Evolutionary conservation across 73 alveolate species (phyloP).

Genomic region (Breviolum minutum): DNA sequence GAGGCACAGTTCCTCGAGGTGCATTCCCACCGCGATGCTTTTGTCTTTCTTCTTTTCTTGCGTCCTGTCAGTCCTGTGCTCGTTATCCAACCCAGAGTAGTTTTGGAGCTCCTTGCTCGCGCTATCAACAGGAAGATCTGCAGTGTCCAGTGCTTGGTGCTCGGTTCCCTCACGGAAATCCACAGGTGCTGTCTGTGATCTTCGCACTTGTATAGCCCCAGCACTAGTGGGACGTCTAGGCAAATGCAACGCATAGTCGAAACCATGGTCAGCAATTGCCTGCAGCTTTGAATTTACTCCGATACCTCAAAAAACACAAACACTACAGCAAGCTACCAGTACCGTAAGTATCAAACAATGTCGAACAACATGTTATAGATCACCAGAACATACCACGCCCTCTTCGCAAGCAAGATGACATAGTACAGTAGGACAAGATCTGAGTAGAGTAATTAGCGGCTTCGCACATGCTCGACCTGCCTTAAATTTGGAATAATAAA

Average conservation of each 20-base stretch:
- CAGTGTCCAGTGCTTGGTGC: background rate
- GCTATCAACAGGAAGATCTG: background rate
- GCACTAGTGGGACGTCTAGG: conserved; percentile 10
- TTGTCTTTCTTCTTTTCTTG: background rate
- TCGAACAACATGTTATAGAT: background rate
- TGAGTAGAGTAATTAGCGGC: too few species aligned
- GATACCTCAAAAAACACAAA: background rate
- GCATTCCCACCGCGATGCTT: background rate
- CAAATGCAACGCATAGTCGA: background rate
- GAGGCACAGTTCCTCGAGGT: conserved; percentile 19
- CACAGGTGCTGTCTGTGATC: conserved; percentile 22
- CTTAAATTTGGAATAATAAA: background rate
- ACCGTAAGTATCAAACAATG: background rate
- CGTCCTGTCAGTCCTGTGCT: background rate
- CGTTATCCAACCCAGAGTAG: background rate
- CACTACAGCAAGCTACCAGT: background rate
- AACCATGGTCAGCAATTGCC: conserved; percentile 3
- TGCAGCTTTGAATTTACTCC: background rate
- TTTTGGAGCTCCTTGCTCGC: background rate
- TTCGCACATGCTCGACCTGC: background rate
- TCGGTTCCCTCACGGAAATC: background rate
- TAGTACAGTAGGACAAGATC: background rate
- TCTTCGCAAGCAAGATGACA: too few species aligned
- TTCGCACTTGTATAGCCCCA: background rate
- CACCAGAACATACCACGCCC: background rate